These are phyloP conservation scores for Trametes elegans DNA, from an alignment of 768 basidiomycete genomes.

Conservation along the genomic window DNA sequence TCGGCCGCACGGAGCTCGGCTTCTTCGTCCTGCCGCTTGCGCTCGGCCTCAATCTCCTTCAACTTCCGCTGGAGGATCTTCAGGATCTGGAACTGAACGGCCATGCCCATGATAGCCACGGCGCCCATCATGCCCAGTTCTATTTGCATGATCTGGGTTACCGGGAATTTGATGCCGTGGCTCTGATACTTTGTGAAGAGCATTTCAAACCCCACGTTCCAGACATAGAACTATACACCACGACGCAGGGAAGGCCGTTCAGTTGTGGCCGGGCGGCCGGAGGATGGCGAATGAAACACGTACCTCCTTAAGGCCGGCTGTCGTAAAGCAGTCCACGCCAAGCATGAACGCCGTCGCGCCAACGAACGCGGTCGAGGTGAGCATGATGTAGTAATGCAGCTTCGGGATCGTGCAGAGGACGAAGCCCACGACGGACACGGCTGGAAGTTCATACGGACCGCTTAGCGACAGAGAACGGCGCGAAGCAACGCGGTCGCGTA, in stretches of 20 bases:
- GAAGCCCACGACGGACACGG: constrained; percentile 73
- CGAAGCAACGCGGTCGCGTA: constrained; percentile 31
- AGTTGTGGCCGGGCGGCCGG: not conserved
- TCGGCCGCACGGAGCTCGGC: constrained; percentile 74
- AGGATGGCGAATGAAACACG: constrained; percentile 19
- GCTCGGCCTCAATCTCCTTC: constrained; percentile 75
- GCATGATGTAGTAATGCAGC: constrained; percentile 83
- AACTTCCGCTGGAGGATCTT: constrained; percentile 77
- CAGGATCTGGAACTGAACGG: constrained; percentile 87
- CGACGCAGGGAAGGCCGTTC: constrained; percentile 17
- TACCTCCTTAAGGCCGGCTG: constrained; percentile 91
- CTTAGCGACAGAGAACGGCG: constrained; percentile 22
- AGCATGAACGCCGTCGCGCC: constrained; percentile 89
- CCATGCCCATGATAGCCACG: constrained; percentile 79
- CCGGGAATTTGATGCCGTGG: constrained; percentile 72
- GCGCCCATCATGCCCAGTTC: constrained; percentile 88
- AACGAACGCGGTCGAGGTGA: constrained; percentile 85
- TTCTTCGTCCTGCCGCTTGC: constrained; percentile 67
- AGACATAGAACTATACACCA: constrained; percentile 78
- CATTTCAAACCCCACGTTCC: constrained; percentile 84
- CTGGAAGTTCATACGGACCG: constrained; percentile 36
- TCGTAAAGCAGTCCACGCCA: constrained; percentile 92
- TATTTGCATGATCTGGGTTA: constrained; percentile 89
- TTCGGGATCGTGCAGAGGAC: constrained; percentile 81
- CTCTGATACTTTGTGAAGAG: constrained; percentile 77